Base-by-base conservation (phyloP, 202 grass and related monocot species). In the Miscanthus sacchariflorus region DNA sequence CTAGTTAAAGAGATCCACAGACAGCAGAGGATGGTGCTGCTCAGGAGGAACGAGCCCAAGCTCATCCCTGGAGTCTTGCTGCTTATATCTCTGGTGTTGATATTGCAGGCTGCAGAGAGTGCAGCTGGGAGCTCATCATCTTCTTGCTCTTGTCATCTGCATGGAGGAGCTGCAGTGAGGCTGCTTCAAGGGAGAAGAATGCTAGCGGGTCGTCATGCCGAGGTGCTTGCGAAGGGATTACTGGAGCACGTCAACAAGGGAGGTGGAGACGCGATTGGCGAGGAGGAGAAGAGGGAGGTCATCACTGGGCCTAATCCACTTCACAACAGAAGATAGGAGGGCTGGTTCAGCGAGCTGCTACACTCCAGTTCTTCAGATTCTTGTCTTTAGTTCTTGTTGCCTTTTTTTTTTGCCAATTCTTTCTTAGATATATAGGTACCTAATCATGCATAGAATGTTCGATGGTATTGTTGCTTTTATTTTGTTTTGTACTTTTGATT, bases 221-320 rank as follows among this genome's bases (percentile, higher is more conserved):
- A 67, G 24, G 46, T 64, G 42, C n/a, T 45, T 40, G 71, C 18
- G 1, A 66, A 66, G 6, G 80, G 68, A 71, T 35, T 18, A 54
- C 18, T 64, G 77, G 27, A 77, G 82, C 43, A 67, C 30, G 70
- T 13, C 18, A 44, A 59, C 14, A 24, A 44, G 64, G 25, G 25
- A 77, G 86, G 23, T 27, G 86, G 69, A 45, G 49, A 27, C 4
- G 78, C 19, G 76, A 28, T 93, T 68, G 76, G 64, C n/a, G 89
- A 72, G 28, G 86, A 86, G 46, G 86, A 93, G 64, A 84, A 93
- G 86, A 87, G 92, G 83, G 87, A 72, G 70, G 89, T 93, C 79
- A 42, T 89, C 75, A 87, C 89, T 7, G 92, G 92, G 9, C 69
- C 92, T 59, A 91, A 91, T 87, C 89, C 89, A 68, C 92, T 93